These are phyloP conservation scores for Boeremia exigua DNA, from an alignment of 2,329 filamentous ascomycete species.

Conservation along the genomic window DNA sequence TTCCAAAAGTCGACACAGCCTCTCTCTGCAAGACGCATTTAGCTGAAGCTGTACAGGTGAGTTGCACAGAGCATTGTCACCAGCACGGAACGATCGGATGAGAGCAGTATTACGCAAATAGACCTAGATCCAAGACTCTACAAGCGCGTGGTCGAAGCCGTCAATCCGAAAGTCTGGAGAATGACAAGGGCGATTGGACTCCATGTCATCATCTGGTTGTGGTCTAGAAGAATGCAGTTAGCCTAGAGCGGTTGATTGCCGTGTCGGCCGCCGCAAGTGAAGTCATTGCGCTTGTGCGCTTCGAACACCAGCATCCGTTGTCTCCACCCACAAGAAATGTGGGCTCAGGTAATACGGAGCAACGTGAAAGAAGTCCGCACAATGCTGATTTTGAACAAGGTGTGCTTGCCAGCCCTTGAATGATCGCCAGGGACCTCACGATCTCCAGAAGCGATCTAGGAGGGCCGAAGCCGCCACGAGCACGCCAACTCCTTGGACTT, in stretches of 20 bases:
- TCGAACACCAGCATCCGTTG: constrained; percentile 4
- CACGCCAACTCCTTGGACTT: constrained; percentile 10
- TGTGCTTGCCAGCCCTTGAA: background rate
- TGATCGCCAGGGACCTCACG: constrained; percentile 14
- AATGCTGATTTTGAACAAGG: background rate
- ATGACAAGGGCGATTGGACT: constrained; percentile 32
- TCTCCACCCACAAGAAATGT: background rate
- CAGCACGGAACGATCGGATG: constrained; percentile 12
- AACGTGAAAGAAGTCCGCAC: background rate
- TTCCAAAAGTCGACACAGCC: constrained; percentile 7
- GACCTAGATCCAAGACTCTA: constrained; percentile 12
- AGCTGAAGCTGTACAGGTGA: constrained; percentile 2
- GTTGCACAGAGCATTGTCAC: background rate
- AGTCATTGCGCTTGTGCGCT: constrained; percentile 12
- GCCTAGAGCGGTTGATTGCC: constrained; percentile 16
- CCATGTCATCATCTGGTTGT: constrained; percentile 41
- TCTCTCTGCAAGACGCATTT: background rate
- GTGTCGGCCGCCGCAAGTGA: constrained; percentile 15
- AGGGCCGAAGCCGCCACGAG: constrained; percentile 15
- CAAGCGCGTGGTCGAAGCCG: constrained; percentile 20
- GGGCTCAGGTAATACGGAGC: background rate
- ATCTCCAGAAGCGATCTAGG: constrained; percentile 7
- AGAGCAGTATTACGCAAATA: constrained; percentile 14
- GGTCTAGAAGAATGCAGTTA: constrained; percentile 26
- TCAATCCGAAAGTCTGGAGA: constrained; percentile 29